phyloP scores from a whole-genome alignment of 2,329 filamentous ascomycete species.

The Hymenoscyphus albidus region DNA sequence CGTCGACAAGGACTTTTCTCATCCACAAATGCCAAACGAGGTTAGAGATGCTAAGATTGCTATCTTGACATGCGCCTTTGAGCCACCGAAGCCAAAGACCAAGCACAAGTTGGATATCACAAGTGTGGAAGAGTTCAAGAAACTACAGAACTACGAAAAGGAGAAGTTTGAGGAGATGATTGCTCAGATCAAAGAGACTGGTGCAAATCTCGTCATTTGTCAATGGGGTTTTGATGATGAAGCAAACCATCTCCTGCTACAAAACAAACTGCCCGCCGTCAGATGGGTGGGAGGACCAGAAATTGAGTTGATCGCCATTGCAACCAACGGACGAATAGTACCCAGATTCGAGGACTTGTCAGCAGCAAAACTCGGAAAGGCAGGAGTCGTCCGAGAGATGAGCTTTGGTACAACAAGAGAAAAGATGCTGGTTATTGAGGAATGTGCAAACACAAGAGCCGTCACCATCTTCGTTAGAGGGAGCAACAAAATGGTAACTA shows the following conservation, averaged over 20 bases:
- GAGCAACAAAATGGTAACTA: slow-evolving; percentile 95
- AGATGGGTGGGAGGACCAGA: slow-evolving; percentile 98
- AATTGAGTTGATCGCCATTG: slow-evolving; percentile 97
- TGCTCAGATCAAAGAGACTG: slow-evolving; percentile 93
- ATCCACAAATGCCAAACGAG: slow-evolving; percentile 97
- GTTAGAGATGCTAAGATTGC: slow-evolving; percentile 94
- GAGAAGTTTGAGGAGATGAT: slow-evolving; percentile 99
- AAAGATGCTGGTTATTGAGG: slow-evolving; percentile 99
- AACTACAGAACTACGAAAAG: slow-evolving; percentile 90
- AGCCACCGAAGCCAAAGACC: slow-evolving; percentile 98
- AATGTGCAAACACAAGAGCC: slow-evolving; percentile 95
- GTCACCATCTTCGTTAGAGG: slow-evolving; percentile 95
- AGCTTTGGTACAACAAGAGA: slow-evolving; percentile 95
- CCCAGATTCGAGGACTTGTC: slow-evolving; percentile 94
- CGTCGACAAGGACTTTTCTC: slow-evolving; percentile 99
- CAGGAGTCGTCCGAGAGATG: slow-evolving; percentile 90
- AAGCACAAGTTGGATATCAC: slow-evolving; percentile 99
- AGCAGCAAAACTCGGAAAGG: slow-evolving; percentile 83
- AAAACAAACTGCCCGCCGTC: slow-evolving; percentile 93
- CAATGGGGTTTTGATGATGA: slow-evolving; percentile 99
- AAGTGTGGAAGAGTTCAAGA: slow-evolving; percentile 96
- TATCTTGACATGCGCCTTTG: slow-evolving; percentile 95
- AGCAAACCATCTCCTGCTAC: slow-evolving; percentile 93
- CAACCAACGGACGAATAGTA: slow-evolving; percentile 95
- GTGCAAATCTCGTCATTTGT: slow-evolving; percentile 95